phyloP scores from a whole-genome alignment of 1,139 yeast genomes.

The Suhomyces chickasaworum region DNA sequence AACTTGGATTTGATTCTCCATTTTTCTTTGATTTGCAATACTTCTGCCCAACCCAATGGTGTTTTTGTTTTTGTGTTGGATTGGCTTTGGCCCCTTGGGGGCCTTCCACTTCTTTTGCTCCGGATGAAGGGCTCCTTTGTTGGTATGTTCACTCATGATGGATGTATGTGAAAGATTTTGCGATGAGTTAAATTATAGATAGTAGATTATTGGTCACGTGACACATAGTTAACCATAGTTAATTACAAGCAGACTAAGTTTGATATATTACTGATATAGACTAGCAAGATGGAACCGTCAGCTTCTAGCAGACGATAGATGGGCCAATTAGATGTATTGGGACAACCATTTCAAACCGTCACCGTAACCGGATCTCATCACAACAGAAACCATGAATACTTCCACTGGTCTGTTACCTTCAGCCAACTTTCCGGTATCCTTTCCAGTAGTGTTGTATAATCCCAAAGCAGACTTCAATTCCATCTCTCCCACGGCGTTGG shows the following conservation, averaged over 20 bases:
- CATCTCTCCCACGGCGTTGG: conserved; percentile 92
- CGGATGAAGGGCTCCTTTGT: conserved; percentile 50
- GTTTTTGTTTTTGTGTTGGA: conserved; percentile 80
- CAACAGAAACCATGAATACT: conserved; percentile 95
- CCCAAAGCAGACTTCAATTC: conserved; percentile 92
- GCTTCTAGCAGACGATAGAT: background rate
- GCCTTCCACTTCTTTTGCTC: conserved; percentile 57
- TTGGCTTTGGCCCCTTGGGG: conserved; percentile 91
- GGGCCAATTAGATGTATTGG: conserved; percentile 66
- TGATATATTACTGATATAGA: background rate
- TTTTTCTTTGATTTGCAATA: conserved; percentile 71
- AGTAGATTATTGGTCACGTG: no score
- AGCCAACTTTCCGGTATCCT: conserved; percentile 66
- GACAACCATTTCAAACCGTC: conserved; percentile 97
- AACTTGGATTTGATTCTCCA: conserved; percentile 67
- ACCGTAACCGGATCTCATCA: conserved; percentile 94
- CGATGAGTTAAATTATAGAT: conserved; percentile 5
- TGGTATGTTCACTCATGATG: conserved; percentile 20
- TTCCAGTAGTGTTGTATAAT: conserved; percentile 79
- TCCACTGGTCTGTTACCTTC: conserved; percentile 90
- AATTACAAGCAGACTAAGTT: no score
- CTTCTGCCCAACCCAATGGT: conserved; percentile 84
- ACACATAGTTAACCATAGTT: background rate
- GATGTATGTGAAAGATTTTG: conserved; percentile 2
- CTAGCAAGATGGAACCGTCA: background rate